Evolutionary conservation across 306 rosid species (phyloP).

Genomic region (Acacia confusa): DNA sequence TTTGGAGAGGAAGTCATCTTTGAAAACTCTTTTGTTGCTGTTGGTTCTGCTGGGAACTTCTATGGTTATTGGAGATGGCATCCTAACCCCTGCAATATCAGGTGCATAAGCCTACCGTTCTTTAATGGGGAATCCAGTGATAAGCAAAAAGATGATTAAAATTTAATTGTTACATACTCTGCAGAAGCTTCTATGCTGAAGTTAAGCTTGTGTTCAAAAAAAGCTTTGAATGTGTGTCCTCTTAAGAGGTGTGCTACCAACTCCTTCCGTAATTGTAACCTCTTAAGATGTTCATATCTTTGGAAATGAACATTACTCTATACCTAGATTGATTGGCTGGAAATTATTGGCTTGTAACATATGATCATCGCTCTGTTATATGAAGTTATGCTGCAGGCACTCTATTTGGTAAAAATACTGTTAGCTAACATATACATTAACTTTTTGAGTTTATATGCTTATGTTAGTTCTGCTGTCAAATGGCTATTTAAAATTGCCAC

Average conservation of each 20-base stretch:
- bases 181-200: neutral
- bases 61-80: conserved; percentile 96
- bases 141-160: neutral
- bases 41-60: conserved; percentile 94
- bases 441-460: neutral
- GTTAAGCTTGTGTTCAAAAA: neutral
- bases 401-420: neutral
- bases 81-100: conserved; percentile 95
- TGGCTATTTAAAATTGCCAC: neutral
- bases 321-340: neutral
- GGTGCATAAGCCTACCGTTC: conserved; percentile 47
- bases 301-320: neutral
- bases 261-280: too few relatives aligned
- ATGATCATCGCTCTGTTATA: neutral
- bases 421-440: neutral
- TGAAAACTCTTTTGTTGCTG: conserved; percentile 71
- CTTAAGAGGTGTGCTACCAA: too few relatives aligned
- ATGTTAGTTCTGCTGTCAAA: neutral
- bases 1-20: conserved; percentile 59
- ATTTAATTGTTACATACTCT: neutral
- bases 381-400: neutral
- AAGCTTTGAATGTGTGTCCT: too few relatives aligned
- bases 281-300: neutral
- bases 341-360: neutral
- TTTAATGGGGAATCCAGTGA: conserved; percentile 4